Evolutionary conservation across 352 stramenopile genomes (phyloP), one percentile per base, ranked within the genome.

Genomic region (Pythium apleroticum): DNA sequence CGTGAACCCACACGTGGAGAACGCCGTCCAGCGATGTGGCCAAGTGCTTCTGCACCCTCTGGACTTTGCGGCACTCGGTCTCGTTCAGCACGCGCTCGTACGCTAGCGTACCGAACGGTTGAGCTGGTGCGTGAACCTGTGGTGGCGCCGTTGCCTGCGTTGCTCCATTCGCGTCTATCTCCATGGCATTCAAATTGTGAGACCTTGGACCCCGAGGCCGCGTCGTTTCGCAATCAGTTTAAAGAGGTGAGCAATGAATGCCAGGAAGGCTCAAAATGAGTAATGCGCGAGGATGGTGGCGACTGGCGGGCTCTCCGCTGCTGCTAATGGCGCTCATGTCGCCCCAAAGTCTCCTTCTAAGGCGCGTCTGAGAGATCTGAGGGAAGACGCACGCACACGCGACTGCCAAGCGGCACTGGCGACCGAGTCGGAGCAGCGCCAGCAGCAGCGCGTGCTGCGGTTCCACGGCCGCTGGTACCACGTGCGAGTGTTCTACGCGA

Each of bases 1-100:
- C 82, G 8, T 69, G 76, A 1, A 91, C 75, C 82, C 80, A 91
- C 4, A 91, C 52, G 48, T 84, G 77, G 33, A 87, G 65, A n/a
- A 77, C 52, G 7, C 64, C 58, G 27, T 80, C 72, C 20, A 90
- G 60, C 7, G 57, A 57, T 4, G 35, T 28, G 8, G 45, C 39
- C 39, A 72, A 39, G 8, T 45, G 58, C 30, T 50, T 48, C 53
- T 71, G 37, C 20, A 79, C 67, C n/a, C 50, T 70, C 41, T 74
- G 56, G 2, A 89, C 54, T 48, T 74, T 75, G 7, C 65, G 71
- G 27, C 78, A 81, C 31, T 88, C 76, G 45, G 60, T 46, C 3
- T 76, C 61, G 19, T 56, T 69, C 17, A 91, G 67, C 20, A 79
- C 54, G 12, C 80, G 72, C 49, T 86, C 80, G 52, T 83, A 87